Base-by-base conservation (phyloP, 768 basidiomycete genomes). In the Epithele typhae region DNA sequence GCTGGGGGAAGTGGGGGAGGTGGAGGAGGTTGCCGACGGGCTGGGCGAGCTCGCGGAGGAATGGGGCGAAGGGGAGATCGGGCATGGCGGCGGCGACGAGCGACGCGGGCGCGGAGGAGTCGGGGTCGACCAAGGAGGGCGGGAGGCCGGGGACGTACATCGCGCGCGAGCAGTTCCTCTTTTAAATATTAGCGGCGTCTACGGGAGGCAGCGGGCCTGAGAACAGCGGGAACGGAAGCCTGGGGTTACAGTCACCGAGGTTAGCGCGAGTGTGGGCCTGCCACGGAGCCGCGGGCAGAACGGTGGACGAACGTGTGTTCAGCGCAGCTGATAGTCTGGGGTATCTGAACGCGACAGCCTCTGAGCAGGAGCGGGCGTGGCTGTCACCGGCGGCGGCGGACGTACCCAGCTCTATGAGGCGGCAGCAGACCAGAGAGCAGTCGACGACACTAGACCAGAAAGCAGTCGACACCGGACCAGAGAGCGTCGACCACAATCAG, bases 1-100 rank as follows among this genome's bases (percentile, higher is more conserved):
- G 72, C 2, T 73, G 69, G 0, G 76, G 72, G 38, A 89, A 73
- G 44, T 76, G 72, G 14, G 70, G 68, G 35, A 87, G 71, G 37
- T 77, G 74, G 38, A 81, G 65, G 55, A 56, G 53, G 47, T 46
- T 30, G 10, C 54, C 59, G 25, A 63, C 17, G 21, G 61, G 59
- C 25, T 33, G 47, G 4, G 53, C 25, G 48, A 58, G 25, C 6
- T 42, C 40, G 19, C 45, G 32, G 37, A 62, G 52, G 49, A 54
- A 45, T 11, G 25, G 42, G 55, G 54, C 51, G 4, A 51, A 40
- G 32, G 54, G 38, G 50, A 52, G 59, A 21, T 49, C 18, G 42
- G 51, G 35, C 48, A 12, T 34, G 41, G 37, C 30, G 15, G 32
- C 8, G 8, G 35, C 15, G 15, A 19, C 15, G n/a, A n/a, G 37